Conservation (phyloP, 2,329 filamentous ascomycete species). For the Pyrenophora graminea region DNA sequence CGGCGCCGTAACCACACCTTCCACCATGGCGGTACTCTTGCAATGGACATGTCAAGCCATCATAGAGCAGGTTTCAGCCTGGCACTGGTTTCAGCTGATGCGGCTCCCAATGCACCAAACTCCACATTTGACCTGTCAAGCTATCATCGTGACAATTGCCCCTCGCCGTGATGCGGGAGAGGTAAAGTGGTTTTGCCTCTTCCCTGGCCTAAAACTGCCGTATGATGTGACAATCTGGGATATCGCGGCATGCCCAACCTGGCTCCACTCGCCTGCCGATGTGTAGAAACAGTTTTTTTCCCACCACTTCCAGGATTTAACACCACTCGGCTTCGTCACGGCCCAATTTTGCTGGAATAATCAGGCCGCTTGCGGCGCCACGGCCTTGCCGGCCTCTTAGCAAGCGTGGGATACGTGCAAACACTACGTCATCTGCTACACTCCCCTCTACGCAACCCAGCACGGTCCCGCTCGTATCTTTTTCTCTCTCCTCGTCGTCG, state of each 20-base stretch:
- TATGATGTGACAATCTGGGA: slow-evolving; percentile 17
- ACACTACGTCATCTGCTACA: slow-evolving; percentile 2
- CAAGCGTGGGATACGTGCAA: neutral
- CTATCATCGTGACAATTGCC: slow-evolving; percentile 11
- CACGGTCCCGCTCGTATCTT: no score
- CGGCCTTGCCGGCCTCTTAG: neutral
- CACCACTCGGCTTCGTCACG: slow-evolving; percentile 7
- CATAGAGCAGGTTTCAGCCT: slow-evolving; percentile 6
- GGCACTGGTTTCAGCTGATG: slow-evolving; percentile 29
- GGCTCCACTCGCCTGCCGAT: slow-evolving; percentile 11
- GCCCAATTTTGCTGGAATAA: slow-evolving; percentile 6
- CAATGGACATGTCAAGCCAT: neutral
- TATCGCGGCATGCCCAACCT: slow-evolving; percentile 16
- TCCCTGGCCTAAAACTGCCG: slow-evolving; percentile 1
- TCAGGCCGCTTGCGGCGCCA: slow-evolving; percentile 2
- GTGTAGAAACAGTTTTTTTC: neutral
- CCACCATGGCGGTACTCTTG: slow-evolving; percentile 3
- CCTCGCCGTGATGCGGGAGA: neutral
- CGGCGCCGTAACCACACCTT: slow-evolving; percentile 7
- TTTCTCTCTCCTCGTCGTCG: no score
- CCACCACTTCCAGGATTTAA: slow-evolving; percentile 1
- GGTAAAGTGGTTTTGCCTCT: neutral
- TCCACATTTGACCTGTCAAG: slow-evolving; percentile 7
- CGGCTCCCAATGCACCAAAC: slow-evolving; percentile 30
- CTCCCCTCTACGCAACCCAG: no score